These are phyloP conservation scores for Hippophae rhamnoides DNA, from an alignment of 306 rosid genomes.

Conservation along the genomic window DNA sequence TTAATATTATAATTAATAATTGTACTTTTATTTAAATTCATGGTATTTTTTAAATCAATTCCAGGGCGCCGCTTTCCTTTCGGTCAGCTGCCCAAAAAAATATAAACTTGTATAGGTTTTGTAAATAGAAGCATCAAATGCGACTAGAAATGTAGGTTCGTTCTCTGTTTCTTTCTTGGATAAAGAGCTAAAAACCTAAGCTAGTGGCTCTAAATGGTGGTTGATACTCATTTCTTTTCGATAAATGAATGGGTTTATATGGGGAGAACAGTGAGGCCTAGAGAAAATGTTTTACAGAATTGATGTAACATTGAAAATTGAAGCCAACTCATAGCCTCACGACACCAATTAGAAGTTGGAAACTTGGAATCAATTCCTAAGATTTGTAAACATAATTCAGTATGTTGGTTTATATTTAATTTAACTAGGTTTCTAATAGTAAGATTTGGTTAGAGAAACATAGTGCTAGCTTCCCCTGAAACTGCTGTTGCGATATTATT, in stretches of 20 bases:
- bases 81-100: too few relatives aligned
- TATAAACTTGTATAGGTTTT: too few relatives aligned
- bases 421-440: neutral
- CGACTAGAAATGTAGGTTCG: too few relatives aligned
- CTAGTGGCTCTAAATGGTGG: neutral
- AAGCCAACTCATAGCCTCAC: neutral
- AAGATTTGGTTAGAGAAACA: too few relatives aligned
- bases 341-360: neutral
- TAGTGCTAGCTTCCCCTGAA: too few relatives aligned
- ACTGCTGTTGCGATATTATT: too few relatives aligned
- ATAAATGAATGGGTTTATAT: neutral
- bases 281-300: neutral
- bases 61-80: too few relatives aligned
- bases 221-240: neutral
- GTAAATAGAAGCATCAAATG: too few relatives aligned
- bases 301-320: neutral
- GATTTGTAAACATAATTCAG: neutral
- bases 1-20: too few relatives aligned
- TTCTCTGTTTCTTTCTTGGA: slow-evolving; percentile 3
- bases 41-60: too few relatives aligned
- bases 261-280: neutral
- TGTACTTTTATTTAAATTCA: too few relatives aligned
- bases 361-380: neutral
- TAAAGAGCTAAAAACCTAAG: neutral
- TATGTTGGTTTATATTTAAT: neutral